Percentiles rank a stretch among this genome's conserved stretches.
phyloP scores from a whole-genome alignment of 768 basidiomycete genomes.

The Kwoniella europaea region DNA sequence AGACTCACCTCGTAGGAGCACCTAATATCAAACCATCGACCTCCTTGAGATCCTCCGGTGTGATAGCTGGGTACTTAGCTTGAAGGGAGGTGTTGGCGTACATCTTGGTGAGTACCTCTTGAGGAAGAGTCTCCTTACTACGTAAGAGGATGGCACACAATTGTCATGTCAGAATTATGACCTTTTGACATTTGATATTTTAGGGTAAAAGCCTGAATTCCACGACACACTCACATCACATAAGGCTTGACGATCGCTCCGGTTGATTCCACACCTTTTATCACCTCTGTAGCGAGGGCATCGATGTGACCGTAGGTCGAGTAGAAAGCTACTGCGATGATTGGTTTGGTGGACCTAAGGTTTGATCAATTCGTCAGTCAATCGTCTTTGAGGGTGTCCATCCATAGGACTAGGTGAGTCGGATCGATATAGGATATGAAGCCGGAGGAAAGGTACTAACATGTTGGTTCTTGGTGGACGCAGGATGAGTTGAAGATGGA shows the following conservation, averaged over 20 bases:
- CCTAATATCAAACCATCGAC: conserved; percentile 76
- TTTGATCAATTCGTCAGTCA: no score
- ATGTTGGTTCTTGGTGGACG: neutral
- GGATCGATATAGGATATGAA: neutral
- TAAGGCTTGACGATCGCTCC: conserved; percentile 58
- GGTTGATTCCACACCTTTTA: conserved; percentile 53
- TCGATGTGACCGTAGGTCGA: conserved; percentile 58
- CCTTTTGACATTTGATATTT: no score
- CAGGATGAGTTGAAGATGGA: neutral
- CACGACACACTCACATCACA: conserved; percentile 58
- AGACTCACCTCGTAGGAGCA: conserved; percentile 50
- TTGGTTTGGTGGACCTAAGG: conserved; percentile 37
- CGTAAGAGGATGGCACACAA: no score
- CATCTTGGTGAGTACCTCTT: conserved; percentile 71
- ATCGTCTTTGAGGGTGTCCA: no score
- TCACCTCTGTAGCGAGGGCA: conserved; percentile 51
- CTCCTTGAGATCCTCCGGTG: conserved; percentile 63
- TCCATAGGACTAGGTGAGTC: no score
- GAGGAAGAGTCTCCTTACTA: conserved; percentile 72
- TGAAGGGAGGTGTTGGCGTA: conserved; percentile 65
- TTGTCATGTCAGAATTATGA: neutral
- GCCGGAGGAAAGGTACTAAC: neutral
- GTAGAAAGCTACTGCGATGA: conserved; percentile 54
- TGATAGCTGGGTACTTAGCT: conserved; percentile 71
- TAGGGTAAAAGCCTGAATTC: no score